Percentiles rank a stretch among this genome's conserved stretches.
phyloP scores from a whole-genome alignment of 257 asterid species.

The Prunella vulgaris region DNA sequence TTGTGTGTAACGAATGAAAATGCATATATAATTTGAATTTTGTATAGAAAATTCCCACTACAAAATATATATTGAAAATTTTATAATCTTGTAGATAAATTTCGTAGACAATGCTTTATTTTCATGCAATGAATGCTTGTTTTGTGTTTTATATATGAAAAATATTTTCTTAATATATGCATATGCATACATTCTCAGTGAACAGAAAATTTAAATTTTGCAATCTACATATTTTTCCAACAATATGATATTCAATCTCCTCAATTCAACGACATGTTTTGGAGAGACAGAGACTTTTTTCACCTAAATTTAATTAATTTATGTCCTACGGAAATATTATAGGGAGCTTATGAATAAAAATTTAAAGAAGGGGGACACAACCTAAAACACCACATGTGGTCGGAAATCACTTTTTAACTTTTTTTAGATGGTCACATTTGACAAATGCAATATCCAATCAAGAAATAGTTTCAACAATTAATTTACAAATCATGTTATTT shows the following conservation, averaged over 20 bases:
- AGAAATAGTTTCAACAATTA: neutral
- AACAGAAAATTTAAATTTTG: neutral
- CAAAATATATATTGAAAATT: too few relatives aligned
- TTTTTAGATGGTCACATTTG: neutral
- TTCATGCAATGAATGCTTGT: too few relatives aligned
- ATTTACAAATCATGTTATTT: neutral
- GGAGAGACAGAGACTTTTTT: conserved; percentile 10
- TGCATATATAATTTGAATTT: too few relatives aligned
- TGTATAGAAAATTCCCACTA: too few relatives aligned
- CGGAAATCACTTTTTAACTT: conserved; percentile 16
- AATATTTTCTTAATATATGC: too few relatives aligned
- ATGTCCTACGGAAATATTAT: neutral
- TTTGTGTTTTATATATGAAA: neutral
- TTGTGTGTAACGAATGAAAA: too few relatives aligned
- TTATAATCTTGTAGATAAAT: too few relatives aligned
- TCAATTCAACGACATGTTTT: conserved; percentile 7
- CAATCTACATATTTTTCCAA: neutral
- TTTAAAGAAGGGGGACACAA: conserved; percentile 8
- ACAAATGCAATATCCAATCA: neutral
- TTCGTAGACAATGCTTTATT: too few relatives aligned
- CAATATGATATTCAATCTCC: neutral
- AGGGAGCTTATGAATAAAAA: conserved; percentile 11
- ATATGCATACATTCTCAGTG: too few relatives aligned
- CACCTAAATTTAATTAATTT: neutral
- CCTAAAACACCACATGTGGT: conserved; percentile 26